Evolutionary conservation across 805 yeast genomes (phyloP).

Genomic region (Monosporozyma aerobia): DNA sequence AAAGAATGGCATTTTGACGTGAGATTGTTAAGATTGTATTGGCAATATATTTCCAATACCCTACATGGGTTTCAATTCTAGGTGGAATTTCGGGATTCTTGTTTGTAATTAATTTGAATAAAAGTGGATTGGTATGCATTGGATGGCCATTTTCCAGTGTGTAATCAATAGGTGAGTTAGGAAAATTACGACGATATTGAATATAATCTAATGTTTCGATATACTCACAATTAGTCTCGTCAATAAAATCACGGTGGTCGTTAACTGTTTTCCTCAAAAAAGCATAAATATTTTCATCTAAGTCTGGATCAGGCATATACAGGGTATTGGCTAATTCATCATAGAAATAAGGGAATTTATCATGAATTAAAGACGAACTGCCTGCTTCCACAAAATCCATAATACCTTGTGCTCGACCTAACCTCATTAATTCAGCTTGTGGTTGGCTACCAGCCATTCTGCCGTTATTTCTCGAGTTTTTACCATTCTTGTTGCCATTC

Average conservation of each 20-base stretch:
- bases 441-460: not conserved
- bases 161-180: not conserved
- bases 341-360: not conserved
- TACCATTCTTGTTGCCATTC: slow-evolving; percentile 5
- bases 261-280: not conserved
- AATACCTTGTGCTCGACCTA: not conserved
- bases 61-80: not conserved
- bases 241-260: not conserved
- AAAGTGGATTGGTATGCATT: not conserved
- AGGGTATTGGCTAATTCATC: not conserved
- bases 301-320: not conserved
- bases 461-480: not conserved
- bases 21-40: slow-evolving; percentile 16
- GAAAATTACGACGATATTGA: not conserved
- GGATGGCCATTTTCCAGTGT: not conserved
- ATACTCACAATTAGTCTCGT: not conserved
- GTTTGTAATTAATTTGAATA: not conserved
- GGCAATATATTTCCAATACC: slow-evolving; percentile 15
- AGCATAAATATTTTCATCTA: not conserved
- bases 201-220: not conserved
- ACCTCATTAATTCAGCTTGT: not conserved
- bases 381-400: not conserved
- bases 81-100: not conserved
- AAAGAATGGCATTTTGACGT: slow-evolving; percentile 25
- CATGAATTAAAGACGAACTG: not conserved